Evolutionary conservation across 164 flowering plant species (phyloP).

Genomic region (Vitis rotundifolia): DNA sequence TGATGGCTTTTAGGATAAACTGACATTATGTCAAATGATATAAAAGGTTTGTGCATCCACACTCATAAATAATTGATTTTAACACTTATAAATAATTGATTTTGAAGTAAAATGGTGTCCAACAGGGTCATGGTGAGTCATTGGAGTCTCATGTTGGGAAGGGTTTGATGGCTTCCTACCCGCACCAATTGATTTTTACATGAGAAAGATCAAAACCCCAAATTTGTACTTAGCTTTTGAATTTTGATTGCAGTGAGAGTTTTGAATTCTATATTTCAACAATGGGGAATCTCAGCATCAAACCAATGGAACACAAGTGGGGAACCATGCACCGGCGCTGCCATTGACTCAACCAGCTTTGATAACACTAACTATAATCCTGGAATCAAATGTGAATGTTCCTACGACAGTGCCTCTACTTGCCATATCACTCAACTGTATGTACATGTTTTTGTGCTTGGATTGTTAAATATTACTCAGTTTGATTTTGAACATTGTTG

Average conservation of each 20-base stretch:
- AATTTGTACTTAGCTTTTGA: no score
- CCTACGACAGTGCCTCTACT: slow-evolving; percentile 15
- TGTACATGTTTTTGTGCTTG: neutral
- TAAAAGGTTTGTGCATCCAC: no score
- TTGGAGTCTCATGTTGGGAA: no score
- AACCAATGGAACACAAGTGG: slow-evolving; percentile 36
- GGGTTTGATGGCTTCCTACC: no score
- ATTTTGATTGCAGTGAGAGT: slow-evolving; percentile 23
- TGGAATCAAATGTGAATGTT: slow-evolving; percentile 38
- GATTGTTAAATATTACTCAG: neutral
- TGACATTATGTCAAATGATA: no score
- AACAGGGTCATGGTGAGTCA: no score
- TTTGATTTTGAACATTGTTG: neutral
- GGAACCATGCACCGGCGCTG: slow-evolving; percentile 36
- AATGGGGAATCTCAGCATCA: slow-evolving; percentile 28
- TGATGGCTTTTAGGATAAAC: no score
- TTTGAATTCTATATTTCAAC: slow-evolving; percentile 29
- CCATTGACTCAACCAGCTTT: neutral
- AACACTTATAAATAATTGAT: no score
- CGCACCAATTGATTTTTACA: no score
- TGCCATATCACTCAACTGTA: slow-evolving; percentile 37
- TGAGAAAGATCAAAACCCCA: no score
- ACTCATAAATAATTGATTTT: no score
- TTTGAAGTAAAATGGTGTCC: no score
- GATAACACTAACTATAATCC: slow-evolving; percentile 17